A percentile compares a stretch with the other conserved stretches of the same genome.
phyloP scores from a whole-genome alignment of 352 stramenopile species.

The Globisporangium perplexum region DNA sequence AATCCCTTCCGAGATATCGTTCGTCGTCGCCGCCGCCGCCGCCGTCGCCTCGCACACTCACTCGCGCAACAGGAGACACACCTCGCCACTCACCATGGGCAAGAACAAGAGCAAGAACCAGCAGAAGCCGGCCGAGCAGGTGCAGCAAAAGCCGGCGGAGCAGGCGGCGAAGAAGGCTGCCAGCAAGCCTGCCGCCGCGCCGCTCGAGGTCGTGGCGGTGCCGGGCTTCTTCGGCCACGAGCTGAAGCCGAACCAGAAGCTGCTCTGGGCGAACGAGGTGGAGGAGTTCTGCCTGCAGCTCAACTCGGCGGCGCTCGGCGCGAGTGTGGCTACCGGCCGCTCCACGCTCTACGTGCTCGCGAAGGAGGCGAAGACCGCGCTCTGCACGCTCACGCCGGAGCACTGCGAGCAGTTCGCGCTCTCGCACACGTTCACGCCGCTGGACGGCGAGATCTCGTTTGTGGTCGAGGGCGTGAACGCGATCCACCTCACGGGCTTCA shows the following conservation, averaged over 20 bases:
- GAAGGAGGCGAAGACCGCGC: conserved; percentile 67
- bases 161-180: conserved; percentile 7
- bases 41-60: too few relatives aligned
- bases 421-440: conserved; percentile 69
- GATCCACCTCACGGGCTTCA: conserved; percentile 78
- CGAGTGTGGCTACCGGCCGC: conserved; percentile 41
- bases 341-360: conserved; percentile 68
- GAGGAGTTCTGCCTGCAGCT: conserved; percentile 77
- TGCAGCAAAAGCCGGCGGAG: conserved; percentile 6
- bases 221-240: conserved; percentile 79
- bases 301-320: conserved; percentile 65
- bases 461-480: conserved; percentile 62
- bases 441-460: conserved; percentile 71
- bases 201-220: conserved; percentile 38
- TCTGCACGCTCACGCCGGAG: conserved; percentile 65
- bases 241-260: conserved; percentile 55
- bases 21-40: too few relatives aligned
- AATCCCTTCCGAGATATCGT: background rate
- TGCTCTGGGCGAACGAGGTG: conserved; percentile 64
- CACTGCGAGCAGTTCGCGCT: conserved; percentile 71
- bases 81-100: conserved; percentile 1
- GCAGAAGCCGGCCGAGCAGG: background rate
- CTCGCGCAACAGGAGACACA: too few relatives aligned
- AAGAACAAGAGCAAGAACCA: conserved; percentile 12
- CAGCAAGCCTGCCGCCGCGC: background rate